Evolutionary conservation across 2,329 filamentous ascomycete species (phyloP), one percentile per base, ranked within the genome.

Genomic region (Didymella exigua): DNA sequence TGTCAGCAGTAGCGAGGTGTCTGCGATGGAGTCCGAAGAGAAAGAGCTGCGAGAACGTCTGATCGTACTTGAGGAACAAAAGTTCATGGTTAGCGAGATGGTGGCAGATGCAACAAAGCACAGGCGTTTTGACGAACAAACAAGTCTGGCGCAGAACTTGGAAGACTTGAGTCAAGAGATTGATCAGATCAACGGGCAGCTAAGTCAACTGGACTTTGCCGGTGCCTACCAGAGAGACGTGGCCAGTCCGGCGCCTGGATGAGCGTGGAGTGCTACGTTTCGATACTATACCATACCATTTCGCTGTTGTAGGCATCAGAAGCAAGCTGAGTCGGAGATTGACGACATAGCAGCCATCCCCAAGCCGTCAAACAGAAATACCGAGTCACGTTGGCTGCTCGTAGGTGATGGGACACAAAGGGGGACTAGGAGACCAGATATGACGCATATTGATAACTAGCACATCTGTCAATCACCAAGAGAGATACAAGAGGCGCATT

Each of bases 1-100:
- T 42, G 75, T 80, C 44, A 82, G 83, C 61, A 82, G 82, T 54
- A 84, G 81, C 57, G 80, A 81, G 13, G 78, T 89, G 13, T 88
- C 85, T 0, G 85, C 84, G 2, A 77, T 96, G 4, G 92, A 96
- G 74, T 85, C 84, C 0, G 91, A 96, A 70, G 92, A 96, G 73
- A 93, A 91, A 71, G 85, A 90, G 18, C 78, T 96, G 1, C 84
- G 89, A 14, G 92, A 96, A 67, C 81, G 86, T 4, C 78, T 96
- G 11, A 89, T 95, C 26, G 88, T 97, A 6, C 81, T 97, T 1
- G 91, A 96, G 73, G 93, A 97, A 76, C 93, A 97, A 73, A 89
- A 87, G 60, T 96, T 96, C 75, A 86, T 96, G 76, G 91, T 97
- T 0, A 86, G 87, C 31, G 87, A 90, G 64, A 96, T 96, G 91